Base-by-base conservation (phyloP, 495 filamentous ascomycete genomes). In the Glutinoglossum americanum region DNA sequence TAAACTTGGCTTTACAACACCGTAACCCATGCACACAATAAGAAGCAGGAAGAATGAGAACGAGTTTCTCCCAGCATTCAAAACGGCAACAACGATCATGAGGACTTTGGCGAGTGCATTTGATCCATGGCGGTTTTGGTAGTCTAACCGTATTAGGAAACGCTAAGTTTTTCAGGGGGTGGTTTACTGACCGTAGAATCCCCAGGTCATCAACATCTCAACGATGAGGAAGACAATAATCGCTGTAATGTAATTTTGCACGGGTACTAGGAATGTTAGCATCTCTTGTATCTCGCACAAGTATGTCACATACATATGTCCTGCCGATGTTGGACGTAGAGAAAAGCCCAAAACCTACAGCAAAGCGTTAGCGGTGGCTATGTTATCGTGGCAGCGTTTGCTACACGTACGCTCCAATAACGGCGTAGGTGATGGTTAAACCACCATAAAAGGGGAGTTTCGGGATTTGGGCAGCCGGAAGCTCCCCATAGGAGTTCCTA, bases 231-330 rank as follows among this genome's bases (percentile, higher is more conserved):
- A 97, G 45, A 90, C 80, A 35, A 99, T 72, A 60, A 96, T 99
- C 17, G 92, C 92, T 6, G 93, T 97, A 63, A 99, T 96, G 68
- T 99, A 97, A 67, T 99, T 97, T 68, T 99, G 92, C n/a, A 99
- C 92, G 17, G 92, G 83, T 61, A 98, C 81, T 87, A 62, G 17
- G 39, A 23, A 47, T 6, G 28, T 62, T 76, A 60, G 59, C n/a
- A 45, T 23, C 28, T 17, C 7, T 21, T 1, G 15, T 35, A 32
- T 10, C 6, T 1, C 8, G 1, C 3, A 21, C 25, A 3, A 15
- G 17, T 30, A 1, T 23, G 35, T 41, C 27, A 67, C 82, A 68
- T 73, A 85, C 83, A 73, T 56, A 99, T 96, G 65, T 99, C 92
- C 60, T 82, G 78, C 51, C 93, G 80, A 68, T 99, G 87, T 65